Percentiles rank a stretch among this genome's conserved stretches.
These are phyloP conservation scores for Aspergillus ruber DNA, from an alignment of 2,329 filamentous ascomycete species.

Conservation along the genomic window DNA sequence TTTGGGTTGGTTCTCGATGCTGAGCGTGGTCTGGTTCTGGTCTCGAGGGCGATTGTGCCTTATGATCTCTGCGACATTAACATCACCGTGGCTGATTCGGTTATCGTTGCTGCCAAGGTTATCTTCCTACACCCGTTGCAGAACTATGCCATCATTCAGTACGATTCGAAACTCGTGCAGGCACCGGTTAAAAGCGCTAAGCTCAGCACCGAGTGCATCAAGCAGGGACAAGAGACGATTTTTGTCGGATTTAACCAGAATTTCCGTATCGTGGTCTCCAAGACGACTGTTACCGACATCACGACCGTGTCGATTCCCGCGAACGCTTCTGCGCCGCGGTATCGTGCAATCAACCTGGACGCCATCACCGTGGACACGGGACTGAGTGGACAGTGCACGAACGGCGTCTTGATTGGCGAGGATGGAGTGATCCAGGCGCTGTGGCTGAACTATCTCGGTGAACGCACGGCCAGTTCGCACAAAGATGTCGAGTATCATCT, in stretches of 20 bases:
- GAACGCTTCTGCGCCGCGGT: constrained; percentile 83
- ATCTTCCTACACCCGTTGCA: constrained; percentile 94
- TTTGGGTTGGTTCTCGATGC: constrained; percentile 98
- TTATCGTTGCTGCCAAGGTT: constrained; percentile 89
- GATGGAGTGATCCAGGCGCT: constrained; percentile 91
- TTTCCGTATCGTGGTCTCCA: constrained; percentile 83
- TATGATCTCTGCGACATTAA: constrained; percentile 96
- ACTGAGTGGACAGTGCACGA: constrained; percentile 84
- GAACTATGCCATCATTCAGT: constrained; percentile 93
- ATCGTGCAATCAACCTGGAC: constrained; percentile 91
- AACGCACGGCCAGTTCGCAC: constrained; percentile 68
- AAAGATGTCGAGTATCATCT: constrained; percentile 97
- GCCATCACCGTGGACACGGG: constrained; percentile 95
- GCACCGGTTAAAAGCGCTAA: constrained; percentile 86
- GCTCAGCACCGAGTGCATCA: constrained; percentile 73
- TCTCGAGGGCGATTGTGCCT: constrained; percentile 88
- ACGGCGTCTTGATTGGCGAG: constrained; percentile 81
- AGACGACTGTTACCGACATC: constrained; percentile 93
- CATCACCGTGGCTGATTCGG: constrained; percentile 91
- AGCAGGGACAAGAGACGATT: constrained; percentile 87
- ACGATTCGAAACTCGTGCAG: constrained; percentile 87
- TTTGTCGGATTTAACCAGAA: constrained; percentile 99
- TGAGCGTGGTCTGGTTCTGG: constrained; percentile 87
- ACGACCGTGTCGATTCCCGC: constrained; percentile 95
- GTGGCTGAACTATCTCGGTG: constrained; percentile 95